Evolutionary conservation across 768 basidiomycete genomes (phyloP), one percentile per base, ranked within the genome.

Genomic region (Cystobasidium tubakii): DNA sequence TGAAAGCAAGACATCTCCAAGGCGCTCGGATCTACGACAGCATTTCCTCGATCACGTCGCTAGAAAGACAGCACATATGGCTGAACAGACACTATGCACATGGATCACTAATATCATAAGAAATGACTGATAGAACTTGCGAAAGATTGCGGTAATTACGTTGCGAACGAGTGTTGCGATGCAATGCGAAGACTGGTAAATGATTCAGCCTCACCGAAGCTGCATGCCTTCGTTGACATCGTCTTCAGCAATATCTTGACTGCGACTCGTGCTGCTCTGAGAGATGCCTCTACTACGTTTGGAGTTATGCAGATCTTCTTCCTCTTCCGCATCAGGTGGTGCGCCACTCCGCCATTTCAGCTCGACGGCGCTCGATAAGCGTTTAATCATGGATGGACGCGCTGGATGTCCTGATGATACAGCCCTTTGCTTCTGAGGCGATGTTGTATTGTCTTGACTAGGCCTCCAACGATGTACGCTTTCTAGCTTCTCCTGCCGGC

Each of bases 381-480:
- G 69, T 19, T 46, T 36, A 54, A 71, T 71, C 36, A 71, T 31
- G 1, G 27, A 36, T 1, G 69, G 63, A 21, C 63, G 63, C 31
- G 63, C 7, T 15, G 43, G 27, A 4, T 60, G 19, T 54, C 36
- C 27, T 13, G 69, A 34, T 15, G 53, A 29, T 31, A n/a, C 13
- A 6, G 7, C 46, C 27, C 54, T 46, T 39, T 36, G 25, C 55
- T 31, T 60, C 57, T 60, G 57, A 6, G 57, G 57, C 6, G 57
- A 60, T 29, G 21, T 71, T 17, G 54, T 29, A 12, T 34, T 31
- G 43, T 71, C 69, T 23, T 71, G 33, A 23, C 54, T 57, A 10
- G 50, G 69, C 21, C 69, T 7, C 69, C 69, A 71, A 12, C 31
- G 29, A 43, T 71, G 69, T 44, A 71, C 69, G 55, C 50, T 55